Evolutionary conservation across 1,284 basidiomycete species (phyloP).

Genomic region (Malassezia obtusa): DNA sequence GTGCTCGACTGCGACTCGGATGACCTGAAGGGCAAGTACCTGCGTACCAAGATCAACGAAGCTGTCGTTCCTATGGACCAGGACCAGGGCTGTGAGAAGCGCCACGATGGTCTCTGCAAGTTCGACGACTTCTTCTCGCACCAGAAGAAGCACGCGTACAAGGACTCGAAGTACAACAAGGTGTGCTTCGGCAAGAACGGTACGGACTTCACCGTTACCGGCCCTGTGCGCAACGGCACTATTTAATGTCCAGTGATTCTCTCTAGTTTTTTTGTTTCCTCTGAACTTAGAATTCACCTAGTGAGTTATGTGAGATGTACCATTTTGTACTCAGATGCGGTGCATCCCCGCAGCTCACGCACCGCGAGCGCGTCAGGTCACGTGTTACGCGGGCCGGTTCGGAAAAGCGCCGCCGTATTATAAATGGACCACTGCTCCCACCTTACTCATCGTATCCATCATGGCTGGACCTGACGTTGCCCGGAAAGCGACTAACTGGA

Average conservation of each 20-base stretch:
- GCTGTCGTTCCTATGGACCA: slow-evolving; percentile 57
- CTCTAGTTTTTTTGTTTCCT: neutral
- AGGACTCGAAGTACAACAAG: slow-evolving; percentile 38
- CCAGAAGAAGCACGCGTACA: slow-evolving; percentile 22
- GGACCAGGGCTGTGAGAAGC: slow-evolving; percentile 57
- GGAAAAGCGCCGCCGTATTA: slow-evolving; percentile 1
- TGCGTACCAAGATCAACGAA: slow-evolving; percentile 71
- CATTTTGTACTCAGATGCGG: too few species aligned
- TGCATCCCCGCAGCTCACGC: too few species aligned
- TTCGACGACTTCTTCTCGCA: slow-evolving; percentile 61
- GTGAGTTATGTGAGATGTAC: neutral
- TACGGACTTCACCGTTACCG: slow-evolving; percentile 25
- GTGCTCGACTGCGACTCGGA: slow-evolving; percentile 24
- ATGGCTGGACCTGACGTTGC: slow-evolving; percentile 9
- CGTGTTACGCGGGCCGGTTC: slow-evolving; percentile 5
- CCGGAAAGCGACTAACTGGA: slow-evolving; percentile 10
- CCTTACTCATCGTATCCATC: neutral
- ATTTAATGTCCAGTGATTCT: neutral
- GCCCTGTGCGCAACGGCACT: slow-evolving; percentile 11
- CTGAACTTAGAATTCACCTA: neutral
- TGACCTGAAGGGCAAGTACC: slow-evolving; percentile 51
- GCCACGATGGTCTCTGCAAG: slow-evolving; percentile 69
- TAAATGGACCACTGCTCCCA: neutral
- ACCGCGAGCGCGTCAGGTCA: neutral
- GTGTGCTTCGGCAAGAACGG: slow-evolving; percentile 38